Evolutionary conservation across 768 basidiomycete species (phyloP).

Genomic region (Russula sp.): DNA sequence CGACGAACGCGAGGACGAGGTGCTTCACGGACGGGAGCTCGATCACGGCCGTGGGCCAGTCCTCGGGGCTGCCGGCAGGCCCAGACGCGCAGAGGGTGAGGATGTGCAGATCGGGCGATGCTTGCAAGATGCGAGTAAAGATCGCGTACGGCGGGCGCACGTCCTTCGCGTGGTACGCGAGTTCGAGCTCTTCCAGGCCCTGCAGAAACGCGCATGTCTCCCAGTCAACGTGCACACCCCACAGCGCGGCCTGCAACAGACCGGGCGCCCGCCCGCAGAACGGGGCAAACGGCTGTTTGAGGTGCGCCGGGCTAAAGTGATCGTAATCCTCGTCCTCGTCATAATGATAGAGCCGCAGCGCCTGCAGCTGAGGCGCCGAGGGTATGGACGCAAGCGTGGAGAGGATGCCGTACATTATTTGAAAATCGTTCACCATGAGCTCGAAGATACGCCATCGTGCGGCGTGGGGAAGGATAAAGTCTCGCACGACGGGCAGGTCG

Average conservation of each 20-base stretch:
- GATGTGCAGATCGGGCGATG: slow-evolving; percentile 47
- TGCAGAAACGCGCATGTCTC: slow-evolving; percentile 39
- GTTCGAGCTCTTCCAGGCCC: slow-evolving; percentile 46
- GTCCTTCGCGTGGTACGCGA: slow-evolving; percentile 57
- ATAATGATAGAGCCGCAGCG: slow-evolving; percentile 50
- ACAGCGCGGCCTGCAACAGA: slow-evolving; percentile 45
- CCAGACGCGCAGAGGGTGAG: slow-evolving; percentile 55
- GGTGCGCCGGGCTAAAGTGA: slow-evolving; percentile 39
- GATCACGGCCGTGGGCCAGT: slow-evolving; percentile 31
- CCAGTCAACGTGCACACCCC: slow-evolving; percentile 73
- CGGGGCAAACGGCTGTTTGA: slow-evolving; percentile 43
- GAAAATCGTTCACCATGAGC: slow-evolving; percentile 42
- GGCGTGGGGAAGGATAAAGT: slow-evolving; percentile 47
- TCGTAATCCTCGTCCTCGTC: slow-evolving; percentile 40
- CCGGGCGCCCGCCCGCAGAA: slow-evolving; percentile 48
- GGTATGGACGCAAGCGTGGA: slow-evolving; percentile 38
- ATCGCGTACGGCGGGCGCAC: slow-evolving; percentile 55
- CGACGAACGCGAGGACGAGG: slow-evolving; percentile 32
- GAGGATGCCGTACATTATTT: slow-evolving; percentile 43
- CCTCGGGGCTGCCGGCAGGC: slow-evolving; percentile 39
- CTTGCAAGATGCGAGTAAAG: slow-evolving; percentile 46
- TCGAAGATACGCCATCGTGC: slow-evolving; percentile 49
- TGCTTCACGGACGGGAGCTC: slow-evolving; percentile 27
- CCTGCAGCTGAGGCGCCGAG: slow-evolving; percentile 48
- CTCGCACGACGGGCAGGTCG: slow-evolving; percentile 29